Conservation (phyloP, 495 filamentous ascomycete species). For the Sporormia fimetaria region DNA sequence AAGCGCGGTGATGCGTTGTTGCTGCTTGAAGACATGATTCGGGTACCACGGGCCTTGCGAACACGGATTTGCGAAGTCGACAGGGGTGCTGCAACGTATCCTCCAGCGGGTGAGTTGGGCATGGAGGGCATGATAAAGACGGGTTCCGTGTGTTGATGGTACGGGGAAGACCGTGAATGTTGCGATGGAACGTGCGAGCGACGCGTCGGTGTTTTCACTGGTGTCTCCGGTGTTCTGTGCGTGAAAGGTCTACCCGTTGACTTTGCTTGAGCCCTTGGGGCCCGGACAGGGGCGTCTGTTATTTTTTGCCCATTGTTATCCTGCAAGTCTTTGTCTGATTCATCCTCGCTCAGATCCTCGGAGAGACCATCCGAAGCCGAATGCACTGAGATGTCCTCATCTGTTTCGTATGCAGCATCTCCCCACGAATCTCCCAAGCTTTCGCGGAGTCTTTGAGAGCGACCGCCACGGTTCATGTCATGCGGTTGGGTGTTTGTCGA, state of each 20-base stretch:
- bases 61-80: slow-evolving; percentile 8
- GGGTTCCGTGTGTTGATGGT: slow-evolving; percentile 33
- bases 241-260: slow-evolving; percentile 10
- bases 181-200: neutral
- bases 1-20: slow-evolving; percentile 5
- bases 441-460: slow-evolving; percentile 10
- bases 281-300: slow-evolving; percentile 8
- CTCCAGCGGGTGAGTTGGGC: slow-evolving; percentile 20
- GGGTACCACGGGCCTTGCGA: slow-evolving; percentile 1
- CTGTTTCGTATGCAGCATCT: slow-evolving; percentile 25
- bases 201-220: slow-evolving; percentile 9
- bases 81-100: slow-evolving; percentile 20
- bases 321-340: slow-evolving; percentile 3
- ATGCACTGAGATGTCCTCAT: slow-evolving; percentile 15
- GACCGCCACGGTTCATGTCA: slow-evolving; percentile 7
- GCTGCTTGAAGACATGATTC: neutral
- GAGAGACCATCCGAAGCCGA: slow-evolving; percentile 9
- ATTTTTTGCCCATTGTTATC: slow-evolving; percentile 1
- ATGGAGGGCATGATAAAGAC: slow-evolving; percentile 42
- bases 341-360: slow-evolving; percentile 9
- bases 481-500: neutral
- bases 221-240: slow-evolving; percentile 6
- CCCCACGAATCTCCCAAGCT: slow-evolving; percentile 31
- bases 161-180: slow-evolving; percentile 12
- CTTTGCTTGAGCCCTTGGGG: neutral